Evolutionary conservation across 441 rosid species (phyloP), one percentile per base, ranked within the genome.

Genomic region (Metrosideros polymorpha): DNA sequence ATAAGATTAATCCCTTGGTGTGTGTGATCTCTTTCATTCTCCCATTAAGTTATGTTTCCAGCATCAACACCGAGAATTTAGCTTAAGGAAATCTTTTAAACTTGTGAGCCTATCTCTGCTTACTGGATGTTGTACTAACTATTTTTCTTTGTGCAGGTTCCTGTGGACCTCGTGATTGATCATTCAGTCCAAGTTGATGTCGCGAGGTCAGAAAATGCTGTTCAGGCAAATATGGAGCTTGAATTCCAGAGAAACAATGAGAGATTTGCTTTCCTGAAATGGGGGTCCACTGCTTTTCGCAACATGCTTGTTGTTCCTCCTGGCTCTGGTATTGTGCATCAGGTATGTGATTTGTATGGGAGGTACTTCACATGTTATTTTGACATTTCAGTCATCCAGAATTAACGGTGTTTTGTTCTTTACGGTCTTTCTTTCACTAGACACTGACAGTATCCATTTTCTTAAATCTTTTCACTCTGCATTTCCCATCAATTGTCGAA

Each of bases 301-400:
- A 98, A 98, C 90, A 98, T 96, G 98, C 98, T 98, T 86, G 99
- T 98, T 89, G 99, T 98, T 85, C 99, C 99, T 84, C 99, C 99
- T 27, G 99, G 99, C 85, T 98, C 99, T 88, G 99, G 99, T 87
- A 98, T 98, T 90, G 99, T 96, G 85, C 99, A 98, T 93, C 99
- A 96, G 99, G 99, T 96, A 93, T 85, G 83, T 53, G 82, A 53
- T 50, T 22, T 3, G 18, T n/a, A 12, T 17, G 25, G 52, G 56
- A 0, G 29, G 39, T 54, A 29, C 49, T 84, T 55, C 7, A 6
- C 49, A 0, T 30, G 57, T 85, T 85, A 32, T 32, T 51, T 85
- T 54, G 39, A 71, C 52, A 42, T 77, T 85, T 22, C 61, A 25
- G 52, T 51, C 86, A 29, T 29, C 71, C 39, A 61, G 39, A 32